phyloP scores from a whole-genome alignment of 192 early-diverging fungal species.

The Mortierella claussenii region DNA sequence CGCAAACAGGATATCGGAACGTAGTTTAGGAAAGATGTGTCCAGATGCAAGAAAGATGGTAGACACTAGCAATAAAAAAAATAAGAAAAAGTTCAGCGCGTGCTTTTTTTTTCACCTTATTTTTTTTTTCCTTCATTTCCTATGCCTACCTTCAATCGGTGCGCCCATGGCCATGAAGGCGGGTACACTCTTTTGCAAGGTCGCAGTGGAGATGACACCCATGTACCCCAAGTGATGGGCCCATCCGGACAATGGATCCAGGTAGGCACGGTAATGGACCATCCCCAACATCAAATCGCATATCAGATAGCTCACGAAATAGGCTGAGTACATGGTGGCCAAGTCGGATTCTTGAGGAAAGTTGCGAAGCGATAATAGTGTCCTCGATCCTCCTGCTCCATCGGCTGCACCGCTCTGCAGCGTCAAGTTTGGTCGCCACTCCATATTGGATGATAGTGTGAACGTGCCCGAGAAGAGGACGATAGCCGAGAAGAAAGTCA shows the following conservation, averaged over 20 bases:
- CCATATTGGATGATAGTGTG: constrained; percentile 29
- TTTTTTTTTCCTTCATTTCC: too few relatives aligned
- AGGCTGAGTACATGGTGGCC: constrained; percentile 36
- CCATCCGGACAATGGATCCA: constrained; percentile 50
- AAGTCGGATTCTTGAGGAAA: constrained; percentile 27
- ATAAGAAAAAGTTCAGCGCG: too few relatives aligned
- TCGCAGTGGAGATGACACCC: constrained; percentile 19
- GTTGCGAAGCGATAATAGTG: constrained; percentile 19
- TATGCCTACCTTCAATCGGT: constrained; percentile 39
- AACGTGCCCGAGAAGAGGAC: constrained; percentile 42
- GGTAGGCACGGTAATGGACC: constrained; percentile 24
- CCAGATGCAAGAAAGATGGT: constrained; percentile 43
- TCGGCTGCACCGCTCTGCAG: neutral
- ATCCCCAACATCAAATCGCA: constrained; percentile 36
- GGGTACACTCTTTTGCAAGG: constrained; percentile 24
- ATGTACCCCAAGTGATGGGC: constrained; percentile 38
- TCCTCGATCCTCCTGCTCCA: neutral
- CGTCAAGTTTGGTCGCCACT: constrained; percentile 17
- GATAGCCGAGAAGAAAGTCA: constrained; percentile 43
- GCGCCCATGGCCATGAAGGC: constrained; percentile 41
- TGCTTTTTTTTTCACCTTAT: neutral
- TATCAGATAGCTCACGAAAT: constrained; percentile 47
- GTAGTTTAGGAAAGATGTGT: constrained; percentile 41
- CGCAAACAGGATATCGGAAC: constrained; percentile 35
- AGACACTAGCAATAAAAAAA: constrained; percentile 18